Conservation (phyloP, 768 basidiomycete genomes). For the Suillus lakei region DNA sequence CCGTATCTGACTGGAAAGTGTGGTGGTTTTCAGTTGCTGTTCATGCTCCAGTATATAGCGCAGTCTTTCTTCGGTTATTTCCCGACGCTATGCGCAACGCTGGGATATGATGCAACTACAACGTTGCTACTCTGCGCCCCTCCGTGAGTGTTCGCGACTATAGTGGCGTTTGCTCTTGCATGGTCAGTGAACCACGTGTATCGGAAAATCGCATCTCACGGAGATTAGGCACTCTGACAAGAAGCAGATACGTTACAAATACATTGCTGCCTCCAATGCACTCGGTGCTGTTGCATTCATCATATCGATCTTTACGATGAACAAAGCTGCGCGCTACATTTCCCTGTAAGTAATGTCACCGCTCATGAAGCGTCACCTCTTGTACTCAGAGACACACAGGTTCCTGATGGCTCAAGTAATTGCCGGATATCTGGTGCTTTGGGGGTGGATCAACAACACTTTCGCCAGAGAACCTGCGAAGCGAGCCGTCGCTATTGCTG, state of each 20-base stretch:
- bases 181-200: background rate
- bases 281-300: slow-evolving; percentile 68
- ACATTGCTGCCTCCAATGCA: slow-evolving; percentile 55
- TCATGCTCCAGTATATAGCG: slow-evolving; percentile 18
- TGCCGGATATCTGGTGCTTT: slow-evolving; percentile 58
- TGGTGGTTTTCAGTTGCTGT: slow-evolving; percentile 39
- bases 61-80: slow-evolving; percentile 29
- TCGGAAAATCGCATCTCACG: no score
- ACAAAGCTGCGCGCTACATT: slow-evolving; percentile 62
- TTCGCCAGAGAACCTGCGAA: slow-evolving; percentile 33
- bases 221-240: slow-evolving; percentile 65
- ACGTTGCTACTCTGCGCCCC: slow-evolving; percentile 32
- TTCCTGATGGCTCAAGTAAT: slow-evolving; percentile 77
- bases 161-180: slow-evolving; percentile 32
- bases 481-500: slow-evolving; percentile 77
- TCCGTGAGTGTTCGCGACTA: slow-evolving; percentile 35
- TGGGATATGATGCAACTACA: slow-evolving; percentile 41
- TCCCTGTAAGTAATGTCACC: slow-evolving; percentile 47
- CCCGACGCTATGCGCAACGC: slow-evolving; percentile 36
- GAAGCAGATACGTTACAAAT: slow-evolving; percentile 67
- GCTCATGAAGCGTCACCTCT: background rate
- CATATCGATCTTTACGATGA: slow-evolving; percentile 66
- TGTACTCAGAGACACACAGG: slow-evolving; percentile 35
- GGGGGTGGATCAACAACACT: background rate
- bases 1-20: slow-evolving; percentile 44